phyloP scores from a whole-genome alignment of 176 grass and related monocot species.

The Triticum turgidum region DNA sequence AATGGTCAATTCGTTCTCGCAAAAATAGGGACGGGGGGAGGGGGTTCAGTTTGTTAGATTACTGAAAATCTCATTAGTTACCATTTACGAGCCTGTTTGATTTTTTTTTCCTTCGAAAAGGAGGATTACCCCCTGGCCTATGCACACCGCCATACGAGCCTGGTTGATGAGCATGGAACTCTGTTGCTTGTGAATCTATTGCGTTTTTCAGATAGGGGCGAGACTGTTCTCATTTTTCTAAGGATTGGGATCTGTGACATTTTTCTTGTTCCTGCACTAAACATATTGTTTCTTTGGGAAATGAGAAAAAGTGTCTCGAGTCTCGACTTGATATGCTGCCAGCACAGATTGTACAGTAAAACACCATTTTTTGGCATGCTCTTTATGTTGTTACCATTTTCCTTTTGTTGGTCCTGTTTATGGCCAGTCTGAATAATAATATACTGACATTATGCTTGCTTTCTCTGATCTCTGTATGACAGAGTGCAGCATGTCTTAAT shows the following conservation, averaged over 20 bases:
- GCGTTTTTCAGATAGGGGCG: neutral
- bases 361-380: neutral
- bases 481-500: conserved; percentile 79
- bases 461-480: conserved; percentile 28
- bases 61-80: neutral
- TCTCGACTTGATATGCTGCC: neutral
- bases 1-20: neutral
- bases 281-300: neutral
- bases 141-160: neutral
- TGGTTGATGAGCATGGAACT: neutral
- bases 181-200: neutral
- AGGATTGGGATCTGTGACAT: neutral
- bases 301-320: too few species aligned
- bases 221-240: neutral
- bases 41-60: neutral
- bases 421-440: neutral
- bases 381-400: neutral
- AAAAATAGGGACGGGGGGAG: too few species aligned
- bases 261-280: neutral
- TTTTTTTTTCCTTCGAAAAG: too few species aligned
- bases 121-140: too few species aligned
- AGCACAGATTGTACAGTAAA: too few species aligned
- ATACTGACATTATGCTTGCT: conserved; percentile 6
- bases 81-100: too few species aligned
- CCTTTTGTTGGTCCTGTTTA: neutral